A percentile compares a stretch with the other conserved stretches of the same genome.
Conservation (phyloP, 768 basidiomycete genomes). For the Leccinum pellstonianum region DNA sequence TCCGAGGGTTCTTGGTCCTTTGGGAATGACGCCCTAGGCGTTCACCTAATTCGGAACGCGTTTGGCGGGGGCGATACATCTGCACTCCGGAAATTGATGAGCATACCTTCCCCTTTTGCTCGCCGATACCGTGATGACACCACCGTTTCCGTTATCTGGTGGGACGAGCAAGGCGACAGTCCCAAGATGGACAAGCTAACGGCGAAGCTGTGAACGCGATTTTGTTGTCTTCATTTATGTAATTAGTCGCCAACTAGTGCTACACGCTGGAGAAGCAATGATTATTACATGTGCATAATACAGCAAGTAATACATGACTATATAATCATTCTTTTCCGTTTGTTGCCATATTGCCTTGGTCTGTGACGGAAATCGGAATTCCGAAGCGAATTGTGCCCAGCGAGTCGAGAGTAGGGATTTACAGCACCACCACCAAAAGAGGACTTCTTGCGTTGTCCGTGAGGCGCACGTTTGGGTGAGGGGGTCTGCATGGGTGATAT, state of each 20-base stretch:
- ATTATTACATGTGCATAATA: conserved; percentile 7
- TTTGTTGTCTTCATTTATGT: background rate
- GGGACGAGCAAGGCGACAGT: conserved; percentile 59
- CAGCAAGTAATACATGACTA: conserved; percentile 27
- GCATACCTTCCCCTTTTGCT: conserved; percentile 80
- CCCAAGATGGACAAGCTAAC: conserved; percentile 40
- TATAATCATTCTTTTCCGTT: conserved; percentile 36
- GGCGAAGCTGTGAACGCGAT: conserved; percentile 47
- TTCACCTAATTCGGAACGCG: conserved; percentile 89
- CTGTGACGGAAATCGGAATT: conserved; percentile 25
- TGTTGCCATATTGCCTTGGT: conserved; percentile 32
- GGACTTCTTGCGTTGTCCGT: conserved; percentile 27
- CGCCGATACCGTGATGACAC: conserved; percentile 81
- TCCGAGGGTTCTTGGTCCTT: conserved; percentile 69
- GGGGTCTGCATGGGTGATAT: conserved; percentile 22
- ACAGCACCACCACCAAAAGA: conserved; percentile 31
- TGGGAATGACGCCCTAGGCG: conserved; percentile 71
- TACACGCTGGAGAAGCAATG: conserved; percentile 2
- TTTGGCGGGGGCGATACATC: conserved; percentile 76
- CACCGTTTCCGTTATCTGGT: conserved; percentile 83
- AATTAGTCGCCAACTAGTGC: background rate
- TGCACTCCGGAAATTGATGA: conserved; percentile 59
- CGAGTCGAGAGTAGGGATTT: conserved; percentile 38
- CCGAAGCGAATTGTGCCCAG: conserved; percentile 36
- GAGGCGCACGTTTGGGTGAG: conserved; percentile 23